phyloP scores from a whole-genome alignment of 225 moss, liverwort and hornwort species.

The Lunularia cruciata region DNA sequence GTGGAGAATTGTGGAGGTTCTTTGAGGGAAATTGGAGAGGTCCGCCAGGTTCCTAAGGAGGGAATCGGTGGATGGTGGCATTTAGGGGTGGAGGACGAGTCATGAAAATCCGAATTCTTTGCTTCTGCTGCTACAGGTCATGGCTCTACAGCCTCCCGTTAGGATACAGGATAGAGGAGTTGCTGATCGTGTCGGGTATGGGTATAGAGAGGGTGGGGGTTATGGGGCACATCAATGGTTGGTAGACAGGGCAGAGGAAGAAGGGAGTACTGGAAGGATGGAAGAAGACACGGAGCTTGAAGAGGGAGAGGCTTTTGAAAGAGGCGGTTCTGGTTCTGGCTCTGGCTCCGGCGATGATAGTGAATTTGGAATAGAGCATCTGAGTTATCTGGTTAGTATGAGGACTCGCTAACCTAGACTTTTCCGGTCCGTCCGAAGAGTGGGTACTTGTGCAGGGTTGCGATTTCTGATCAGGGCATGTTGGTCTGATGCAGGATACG shows the following conservation, averaged over 20 bases:
- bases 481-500: slow-evolving; percentile 71
- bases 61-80: slow-evolving; percentile 8
- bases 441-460: not conserved
- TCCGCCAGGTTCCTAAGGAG: not conserved
- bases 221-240: too few species aligned
- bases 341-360: slow-evolving; percentile 27
- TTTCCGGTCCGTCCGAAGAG: not conserved
- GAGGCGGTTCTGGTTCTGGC: slow-evolving; percentile 23
- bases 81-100: not conserved
- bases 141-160: slow-evolving; percentile 22
- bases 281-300: slow-evolving; percentile 40
- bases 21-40: not conserved
- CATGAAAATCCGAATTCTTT: slow-evolving; percentile 20
- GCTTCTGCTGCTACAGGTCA: slow-evolving; percentile 7
- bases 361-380: slow-evolving; percentile 35
- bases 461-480: slow-evolving; percentile 16
- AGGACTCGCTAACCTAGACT: not conserved
- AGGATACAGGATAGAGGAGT: slow-evolving; percentile 17
- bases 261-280: slow-evolving; percentile 22
- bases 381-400: slow-evolving; percentile 32
- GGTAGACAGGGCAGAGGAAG: slow-evolving; percentile 19
- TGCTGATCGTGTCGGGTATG: slow-evolving; percentile 19
- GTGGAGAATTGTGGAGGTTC: not conserved
- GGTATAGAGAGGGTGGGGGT: slow-evolving; percentile 8
- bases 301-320: slow-evolving; percentile 49